A percentile compares a stretch with the other conserved stretches of the same genome.
These are phyloP conservation scores for Salix dunnii DNA, from an alignment of 345 rosid species.

Conservation along the genomic window DNA sequence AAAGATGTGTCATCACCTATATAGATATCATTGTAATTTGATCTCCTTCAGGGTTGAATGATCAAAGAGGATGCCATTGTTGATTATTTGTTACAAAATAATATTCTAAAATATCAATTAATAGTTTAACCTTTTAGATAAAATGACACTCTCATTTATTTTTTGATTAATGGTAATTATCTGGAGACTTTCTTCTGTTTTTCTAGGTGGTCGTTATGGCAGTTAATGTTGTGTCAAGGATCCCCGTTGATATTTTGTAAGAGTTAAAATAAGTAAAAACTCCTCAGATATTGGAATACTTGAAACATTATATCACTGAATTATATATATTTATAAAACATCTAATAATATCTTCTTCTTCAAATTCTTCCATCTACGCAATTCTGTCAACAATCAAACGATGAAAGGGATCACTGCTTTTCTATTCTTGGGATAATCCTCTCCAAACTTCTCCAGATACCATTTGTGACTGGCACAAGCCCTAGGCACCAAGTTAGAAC, in stretches of 20 bases:
- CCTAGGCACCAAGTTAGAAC: slow-evolving; percentile 74
- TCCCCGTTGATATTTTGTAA: not conserved
- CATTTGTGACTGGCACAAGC: slow-evolving; percentile 62
- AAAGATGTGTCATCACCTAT: not conserved
- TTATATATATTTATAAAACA: too few species aligned
- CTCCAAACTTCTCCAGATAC: slow-evolving; percentile 74
- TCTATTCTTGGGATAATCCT: slow-evolving; percentile 61
- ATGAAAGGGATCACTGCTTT: slow-evolving; percentile 78
- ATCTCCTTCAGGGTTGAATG: slow-evolving; percentile 7
- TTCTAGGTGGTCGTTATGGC: not conserved
- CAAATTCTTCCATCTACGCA: not conserved
- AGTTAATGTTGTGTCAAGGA: not conserved
- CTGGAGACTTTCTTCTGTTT: not conserved
- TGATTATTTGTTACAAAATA: not conserved
- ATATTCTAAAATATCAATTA: accelerated
- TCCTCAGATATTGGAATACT: not conserved
- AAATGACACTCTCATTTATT: too few species aligned
- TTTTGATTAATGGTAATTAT: not conserved
- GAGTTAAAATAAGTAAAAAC: not conserved
- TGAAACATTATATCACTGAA: too few species aligned
- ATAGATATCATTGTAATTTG: not conserved
- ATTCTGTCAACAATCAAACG: too few species aligned
- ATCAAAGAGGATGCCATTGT: slow-evolving; percentile 12
- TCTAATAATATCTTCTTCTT: too few species aligned
- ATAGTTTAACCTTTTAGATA: too few species aligned